Percentiles rank a stretch among this genome's conserved stretches.
Conservation (phyloP, 176 grass and related monocot species). For the Canna indica region DNA sequence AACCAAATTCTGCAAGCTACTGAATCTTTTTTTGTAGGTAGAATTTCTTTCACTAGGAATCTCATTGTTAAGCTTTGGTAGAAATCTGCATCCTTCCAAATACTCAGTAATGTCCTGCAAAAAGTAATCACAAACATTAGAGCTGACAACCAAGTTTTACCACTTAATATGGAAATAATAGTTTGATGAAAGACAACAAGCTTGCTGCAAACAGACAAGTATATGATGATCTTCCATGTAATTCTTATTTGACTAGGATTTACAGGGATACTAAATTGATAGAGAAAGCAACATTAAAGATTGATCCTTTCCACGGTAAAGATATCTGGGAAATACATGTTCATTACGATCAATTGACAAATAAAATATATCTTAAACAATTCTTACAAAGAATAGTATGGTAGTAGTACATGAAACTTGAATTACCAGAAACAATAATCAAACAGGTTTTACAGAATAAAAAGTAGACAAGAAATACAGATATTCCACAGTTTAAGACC, state of each 20-base stretch:
- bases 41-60: constrained; percentile 59
- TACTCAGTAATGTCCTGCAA: constrained; percentile 70
- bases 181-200: not conserved
- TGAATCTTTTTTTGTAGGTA: constrained; percentile 86
- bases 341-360: not conserved
- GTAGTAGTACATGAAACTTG: no score
- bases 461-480: not conserved
- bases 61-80: constrained; percentile 96
- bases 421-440: not conserved
- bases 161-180: not conserved
- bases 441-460: not conserved
- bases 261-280: not conserved
- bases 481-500: not conserved
- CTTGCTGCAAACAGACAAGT: not conserved
- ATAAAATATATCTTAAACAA: not conserved
- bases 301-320: not conserved
- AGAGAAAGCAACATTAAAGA: no score
- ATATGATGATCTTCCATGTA: not conserved
- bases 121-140: not conserved
- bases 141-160: not conserved
- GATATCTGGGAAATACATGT: not conserved
- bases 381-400: no score
- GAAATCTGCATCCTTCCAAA: constrained; percentile 81
- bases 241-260: not conserved
- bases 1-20: constrained; percentile 67